Evolutionary conservation across 2,329 filamentous ascomycete species (phyloP), one percentile per base, ranked within the genome.

Genomic region (Graphilbum sp.): DNA sequence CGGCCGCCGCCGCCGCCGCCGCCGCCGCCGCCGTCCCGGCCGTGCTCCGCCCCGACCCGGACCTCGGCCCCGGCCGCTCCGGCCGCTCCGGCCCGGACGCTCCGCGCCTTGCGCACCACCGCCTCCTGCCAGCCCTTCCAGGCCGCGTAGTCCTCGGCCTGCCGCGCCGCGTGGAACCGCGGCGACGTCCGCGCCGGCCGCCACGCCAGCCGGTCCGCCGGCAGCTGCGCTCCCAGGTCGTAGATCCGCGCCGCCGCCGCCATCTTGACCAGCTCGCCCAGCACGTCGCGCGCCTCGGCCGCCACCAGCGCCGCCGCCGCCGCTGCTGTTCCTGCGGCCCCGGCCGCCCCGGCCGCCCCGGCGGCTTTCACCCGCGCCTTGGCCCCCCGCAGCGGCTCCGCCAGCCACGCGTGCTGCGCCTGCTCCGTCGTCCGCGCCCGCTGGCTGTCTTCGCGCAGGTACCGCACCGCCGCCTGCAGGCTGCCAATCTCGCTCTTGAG

Each of bases 401-500:
- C 61, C 3, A 79, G 60, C 77, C 79, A 84, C 43, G 72, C 69
- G 49, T 71, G 57, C 40, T 56, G 59, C 31, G 62, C 54, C 50
- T 74, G 65, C 50, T 77, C 72, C 15, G 59, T 62, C 35, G 72
- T 55, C 16, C 77, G 66, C 1, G 75, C 70, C 4, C 74, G 69
- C 32, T 66, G 63, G 54, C 73, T 81, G 49, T 83, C 77, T 46
- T 79, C 71, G 20, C 76, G 66, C 23, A 85, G 62, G 53, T 75
- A 80, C 11, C 75, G 67, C 34, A 83, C 72, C 1, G 77, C 75
- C 2, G 71, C 67, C 51, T 82, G 67, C 40, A 80, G 55, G 46
- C 63, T 65, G 39, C 64, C 66, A 48, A 86, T 75, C 42, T 88
- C 77, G 47, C 67, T 67, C 54, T 77, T 75, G 47, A 87, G 69